These are phyloP conservation scores for Hortaea sp. DNA, from an alignment of 2,329 filamentous ascomycete genomes.

Conservation along the genomic window DNA sequence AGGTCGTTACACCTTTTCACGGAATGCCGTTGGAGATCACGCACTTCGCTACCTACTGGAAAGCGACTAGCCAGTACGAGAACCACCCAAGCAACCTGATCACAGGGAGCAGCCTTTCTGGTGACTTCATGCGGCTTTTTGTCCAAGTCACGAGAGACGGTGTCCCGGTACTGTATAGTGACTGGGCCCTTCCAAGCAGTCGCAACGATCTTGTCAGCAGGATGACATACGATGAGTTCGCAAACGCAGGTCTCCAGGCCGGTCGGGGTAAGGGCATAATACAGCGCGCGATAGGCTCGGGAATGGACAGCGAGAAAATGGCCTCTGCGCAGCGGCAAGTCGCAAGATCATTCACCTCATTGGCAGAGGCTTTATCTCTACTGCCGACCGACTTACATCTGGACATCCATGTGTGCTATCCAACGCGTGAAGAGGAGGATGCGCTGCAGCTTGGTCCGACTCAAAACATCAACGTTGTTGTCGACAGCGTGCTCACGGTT, in stretches of 20 bases:
- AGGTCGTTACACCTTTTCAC: slow-evolving; percentile 92
- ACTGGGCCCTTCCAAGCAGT: slow-evolving; percentile 52
- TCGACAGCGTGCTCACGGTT: slow-evolving; percentile 69
- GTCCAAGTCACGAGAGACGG: slow-evolving; percentile 86
- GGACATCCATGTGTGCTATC: slow-evolving; percentile 87
- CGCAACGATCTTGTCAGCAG: slow-evolving; percentile 68
- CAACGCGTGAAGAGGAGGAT: slow-evolving; percentile 63
- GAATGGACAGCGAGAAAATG: slow-evolving; percentile 34
- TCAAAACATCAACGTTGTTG: slow-evolving; percentile 74
- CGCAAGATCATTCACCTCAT: slow-evolving; percentile 61
- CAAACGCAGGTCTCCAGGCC: slow-evolving; percentile 31
- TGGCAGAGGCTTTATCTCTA: slow-evolving; percentile 64
- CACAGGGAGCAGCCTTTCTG: slow-evolving; percentile 87
- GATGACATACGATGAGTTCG: slow-evolving; percentile 65
- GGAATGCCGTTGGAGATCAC: slow-evolving; percentile 91
- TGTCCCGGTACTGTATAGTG: slow-evolving; percentile 76
- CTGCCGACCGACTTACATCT: slow-evolving; percentile 74
- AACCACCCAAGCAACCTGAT: slow-evolving; percentile 78
- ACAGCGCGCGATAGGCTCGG: slow-evolving; percentile 17
- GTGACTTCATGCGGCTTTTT: slow-evolving; percentile 87
- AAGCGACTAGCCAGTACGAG: slow-evolving; percentile 88
- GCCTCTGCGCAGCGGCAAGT: slow-evolving; percentile 62
- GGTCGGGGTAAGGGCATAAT: slow-evolving; percentile 16
- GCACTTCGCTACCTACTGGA: slow-evolving; percentile 98
- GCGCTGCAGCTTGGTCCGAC: slow-evolving; percentile 60